Base-by-base conservation (phyloP, 75 land plant genomes). In the Selaginella tamariscina region DNA sequence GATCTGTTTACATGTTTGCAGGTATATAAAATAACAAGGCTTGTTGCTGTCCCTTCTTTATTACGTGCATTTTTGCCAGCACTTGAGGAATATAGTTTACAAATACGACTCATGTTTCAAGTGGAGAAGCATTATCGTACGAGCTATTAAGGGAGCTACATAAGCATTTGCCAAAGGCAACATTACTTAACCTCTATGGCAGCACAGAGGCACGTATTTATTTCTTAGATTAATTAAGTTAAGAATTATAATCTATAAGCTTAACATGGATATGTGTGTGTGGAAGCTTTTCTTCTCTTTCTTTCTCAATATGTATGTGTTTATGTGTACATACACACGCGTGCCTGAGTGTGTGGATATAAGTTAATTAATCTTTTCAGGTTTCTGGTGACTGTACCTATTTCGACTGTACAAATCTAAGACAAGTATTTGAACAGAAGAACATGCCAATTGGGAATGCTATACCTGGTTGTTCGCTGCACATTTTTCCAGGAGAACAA, bases 341-440 rank as follows among this genome's bases (percentile, higher is more conserved):
- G 33, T 20, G 21, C 24, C 27, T 33, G 56, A 31, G 21, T 31
- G 15, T 65, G 30, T 65, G 32, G 15, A 31, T 55, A 44, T 30
- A 55, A 27, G 5, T 11, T n/a, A 31, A 39, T 66, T 22, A 1
- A 68, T 62, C 31, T 30, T 30, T 49, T 33, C 72, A 88, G 91
- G 83, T 89, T 23, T 84, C 94, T 56, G 94, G 94, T n/a, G 94
- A 89, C 54, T 89, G 89, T 29, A 70, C 83, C 23, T 89, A 71
- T 69, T 89, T 89, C 77, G 85, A 89, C 69, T 89, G 94, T 73
- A 82, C 66, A 60, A 65, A 49, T 71, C 69, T 89, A 67, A 71
- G 77, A 8, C 68, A 29, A 0, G 49, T 80, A 33, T 72, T 79
- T 33, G 30, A 18, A 24, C 54, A 85, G 44, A 72, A 28, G 23